A percentile compares a stretch with the other conserved stretches of the same genome.
Evolutionary conservation across 1,139 yeast genomes (phyloP).

Genomic region (Diutina catenulata): DNA sequence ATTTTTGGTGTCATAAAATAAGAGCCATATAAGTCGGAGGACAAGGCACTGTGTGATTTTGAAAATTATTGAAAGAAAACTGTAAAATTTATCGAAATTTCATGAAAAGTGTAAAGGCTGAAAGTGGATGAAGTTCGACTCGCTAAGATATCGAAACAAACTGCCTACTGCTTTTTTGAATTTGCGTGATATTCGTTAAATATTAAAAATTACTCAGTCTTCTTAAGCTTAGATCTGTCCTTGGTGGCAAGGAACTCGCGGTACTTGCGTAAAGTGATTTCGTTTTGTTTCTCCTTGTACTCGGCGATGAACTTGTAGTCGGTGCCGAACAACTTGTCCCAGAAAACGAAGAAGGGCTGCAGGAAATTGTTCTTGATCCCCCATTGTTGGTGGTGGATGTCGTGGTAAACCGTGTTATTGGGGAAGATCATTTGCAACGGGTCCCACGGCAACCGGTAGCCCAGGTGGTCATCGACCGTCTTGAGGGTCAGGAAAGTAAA

Average conservation of each 20-base stretch:
- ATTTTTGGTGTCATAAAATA: too few relatives aligned
- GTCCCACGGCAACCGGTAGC: slow-evolving; percentile 84
- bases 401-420: slow-evolving; percentile 91
- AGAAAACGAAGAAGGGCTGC: slow-evolving; percentile 93
- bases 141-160: too few relatives aligned
- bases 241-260: slow-evolving; percentile 45
- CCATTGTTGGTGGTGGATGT: slow-evolving; percentile 92
- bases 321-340: slow-evolving; percentile 72
- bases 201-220: neutral
- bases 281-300: slow-evolving; percentile 43
- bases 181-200: too few relatives aligned
- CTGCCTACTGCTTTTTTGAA: too few relatives aligned
- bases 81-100: too few relatives aligned
- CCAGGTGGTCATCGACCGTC: slow-evolving; percentile 97
- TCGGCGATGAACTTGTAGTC: slow-evolving; percentile 57
- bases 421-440: slow-evolving; percentile 85
- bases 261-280: slow-evolving; percentile 51
- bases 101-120: too few relatives aligned
- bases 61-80: too few relatives aligned
- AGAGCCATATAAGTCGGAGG: too few relatives aligned
- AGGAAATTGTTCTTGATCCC: slow-evolving; percentile 89
- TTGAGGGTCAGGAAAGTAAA: slow-evolving; percentile 86
- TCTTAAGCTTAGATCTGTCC: slow-evolving; percentile 8
- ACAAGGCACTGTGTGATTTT: too few relatives aligned
- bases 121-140: too few relatives aligned